phyloP scores from a whole-genome alignment of 768 basidiomycete species.

The Hygrocybe punicea region DNA sequence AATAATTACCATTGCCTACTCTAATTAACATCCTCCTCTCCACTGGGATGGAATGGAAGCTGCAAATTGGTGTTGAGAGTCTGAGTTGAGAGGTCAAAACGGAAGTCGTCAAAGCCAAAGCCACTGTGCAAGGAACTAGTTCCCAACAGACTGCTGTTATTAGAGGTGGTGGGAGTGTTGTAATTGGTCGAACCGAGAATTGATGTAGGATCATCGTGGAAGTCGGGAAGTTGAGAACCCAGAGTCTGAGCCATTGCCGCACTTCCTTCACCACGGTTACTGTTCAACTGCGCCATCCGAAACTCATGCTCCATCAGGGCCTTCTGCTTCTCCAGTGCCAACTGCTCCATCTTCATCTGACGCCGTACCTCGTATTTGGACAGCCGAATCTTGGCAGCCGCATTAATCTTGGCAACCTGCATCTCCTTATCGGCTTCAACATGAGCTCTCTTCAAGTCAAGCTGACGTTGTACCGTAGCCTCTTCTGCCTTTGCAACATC shows the following conservation, averaged over 20 bases:
- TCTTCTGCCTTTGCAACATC: conserved; percentile 12
- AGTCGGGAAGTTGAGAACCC: not conserved
- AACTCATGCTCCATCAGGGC: not conserved
- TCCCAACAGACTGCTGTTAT: not conserved
- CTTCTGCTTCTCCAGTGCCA: not conserved
- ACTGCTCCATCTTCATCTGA: not conserved
- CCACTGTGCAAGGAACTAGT: too few species aligned
- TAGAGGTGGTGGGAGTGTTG: not conserved
- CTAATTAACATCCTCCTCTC: too few species aligned
- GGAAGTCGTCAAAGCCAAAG: too few species aligned
- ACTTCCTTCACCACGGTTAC: not conserved
- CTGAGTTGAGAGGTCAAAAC: too few species aligned
- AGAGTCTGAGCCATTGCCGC: not conserved
- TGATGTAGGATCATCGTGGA: not conserved
- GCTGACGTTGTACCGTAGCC: conserved; percentile 9
- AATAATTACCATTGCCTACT: not conserved
- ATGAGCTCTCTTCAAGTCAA: conserved; percentile 9
- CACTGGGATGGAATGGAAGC: not conserved
- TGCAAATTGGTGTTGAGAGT: not conserved
- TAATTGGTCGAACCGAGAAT: not conserved
- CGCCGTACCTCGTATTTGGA: not conserved
- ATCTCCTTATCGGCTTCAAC: not conserved
- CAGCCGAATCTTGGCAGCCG: not conserved
- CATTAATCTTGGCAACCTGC: conserved; percentile 1
- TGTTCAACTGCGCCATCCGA: not conserved